Evolutionary conservation across 495 filamentous ascomycete genomes (phyloP).

Genomic region (Glarea lozoyensis): DNA sequence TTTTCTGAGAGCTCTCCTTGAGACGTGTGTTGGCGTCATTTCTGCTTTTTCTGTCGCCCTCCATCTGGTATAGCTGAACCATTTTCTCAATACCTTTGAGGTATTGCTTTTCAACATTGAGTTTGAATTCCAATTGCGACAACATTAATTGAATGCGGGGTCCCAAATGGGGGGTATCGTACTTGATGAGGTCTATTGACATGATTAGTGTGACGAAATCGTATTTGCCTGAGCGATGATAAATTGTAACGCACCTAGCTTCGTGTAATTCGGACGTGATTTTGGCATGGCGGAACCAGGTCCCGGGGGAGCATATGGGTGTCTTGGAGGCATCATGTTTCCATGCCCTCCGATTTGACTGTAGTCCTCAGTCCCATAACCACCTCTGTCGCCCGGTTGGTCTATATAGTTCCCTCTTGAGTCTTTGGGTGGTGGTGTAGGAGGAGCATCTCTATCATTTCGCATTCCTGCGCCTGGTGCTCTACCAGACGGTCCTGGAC

Average conservation of each 20-base stretch:
- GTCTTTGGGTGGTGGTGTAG: slow-evolving; percentile 61
- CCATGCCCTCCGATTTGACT: slow-evolving; percentile 40
- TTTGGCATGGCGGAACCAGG: slow-evolving; percentile 63
- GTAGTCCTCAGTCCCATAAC: slow-evolving; percentile 34
- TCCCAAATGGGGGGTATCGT: slow-evolving; percentile 89
- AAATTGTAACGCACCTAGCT: slow-evolving; percentile 64
- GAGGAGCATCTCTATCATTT: slow-evolving; percentile 37
- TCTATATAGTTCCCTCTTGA: slow-evolving; percentile 26
- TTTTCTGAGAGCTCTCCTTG: slow-evolving; percentile 95
- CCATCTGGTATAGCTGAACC: slow-evolving; percentile 94
- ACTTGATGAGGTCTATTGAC: slow-evolving; percentile 87
- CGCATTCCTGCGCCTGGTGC: slow-evolving; percentile 23
- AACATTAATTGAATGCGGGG: slow-evolving; percentile 99
- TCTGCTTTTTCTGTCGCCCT: slow-evolving; percentile 94
- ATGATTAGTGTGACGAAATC: slow-evolving; percentile 2
- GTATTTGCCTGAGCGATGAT: background rate
- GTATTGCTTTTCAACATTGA: slow-evolving; percentile 98
- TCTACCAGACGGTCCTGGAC: slow-evolving; percentile 18
- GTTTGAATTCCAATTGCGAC: slow-evolving; percentile 96
- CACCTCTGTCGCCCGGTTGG: slow-evolving; percentile 25
- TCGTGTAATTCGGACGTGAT: slow-evolving; percentile 81
- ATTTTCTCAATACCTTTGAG: slow-evolving; percentile 99
- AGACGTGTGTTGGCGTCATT: slow-evolving; percentile 81
- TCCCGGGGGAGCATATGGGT: slow-evolving; percentile 68
- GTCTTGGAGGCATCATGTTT: slow-evolving; percentile 73